Evolutionary conservation across 345 rosid species (phyloP), one percentile per base, ranked within the genome.

Genomic region (Acer saccharum): DNA sequence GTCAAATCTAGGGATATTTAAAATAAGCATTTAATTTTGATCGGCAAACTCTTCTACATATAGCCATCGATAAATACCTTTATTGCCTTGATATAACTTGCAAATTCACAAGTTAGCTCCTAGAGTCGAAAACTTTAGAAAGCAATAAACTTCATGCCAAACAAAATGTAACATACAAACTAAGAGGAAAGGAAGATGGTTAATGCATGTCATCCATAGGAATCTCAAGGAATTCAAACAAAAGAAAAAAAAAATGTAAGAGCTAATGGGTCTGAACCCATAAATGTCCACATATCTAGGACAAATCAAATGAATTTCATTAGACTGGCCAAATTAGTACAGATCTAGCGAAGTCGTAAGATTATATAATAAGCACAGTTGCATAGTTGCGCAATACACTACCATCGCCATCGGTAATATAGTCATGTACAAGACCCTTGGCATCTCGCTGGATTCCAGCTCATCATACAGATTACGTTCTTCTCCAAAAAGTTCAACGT

Each of bases 301-400:
- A 66, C 23, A 21, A 68, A 46, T 18, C 23, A 13, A 54, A 48
- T 14, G 62, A 52, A 46, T 1, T 7, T 25, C 13, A 13, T 1
- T 69, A 21, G 39, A 48, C 39, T 32, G 18, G 29, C 87, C 68
- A 88, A 12, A 74, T 86, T 88, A 35, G 90, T 83, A 80, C 98
- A 95, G 69, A 95, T 88, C 84, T 93, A 98, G 72, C 98, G 91
- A 73, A 95, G 94, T 63, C 95, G 89, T 73, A 93, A 84, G 75
- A 91, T 84, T 20, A 90, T 83, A 74, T 23, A 23, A n/a, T n/a
- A 65, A 92, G 88, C 71, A 95, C 86, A 17, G 91, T 86, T 32
- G 95, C 86, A 86, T 90, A 95, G 83, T 84, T 91, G 27, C 79
- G 82, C 79, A 75, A 78, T 69, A 92, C 70, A 81, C 83, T 84